Conservation (phyloP, 2,329 filamentous ascomycete genomes). For the Ilyonectria mors-panacis region DNA sequence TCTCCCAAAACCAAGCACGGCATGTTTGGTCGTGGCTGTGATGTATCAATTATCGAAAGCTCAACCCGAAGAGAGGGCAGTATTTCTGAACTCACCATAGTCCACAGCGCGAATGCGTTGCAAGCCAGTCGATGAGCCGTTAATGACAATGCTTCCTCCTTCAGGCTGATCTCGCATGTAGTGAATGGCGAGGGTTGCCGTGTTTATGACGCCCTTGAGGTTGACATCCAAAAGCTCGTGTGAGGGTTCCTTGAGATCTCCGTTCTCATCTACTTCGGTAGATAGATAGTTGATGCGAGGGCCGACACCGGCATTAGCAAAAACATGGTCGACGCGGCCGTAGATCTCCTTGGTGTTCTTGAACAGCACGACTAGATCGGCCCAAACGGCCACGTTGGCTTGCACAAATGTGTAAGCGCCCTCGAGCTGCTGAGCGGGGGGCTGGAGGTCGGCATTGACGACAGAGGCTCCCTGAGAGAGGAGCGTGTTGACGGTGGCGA, state of each 20-base stretch:
- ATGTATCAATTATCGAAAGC: constrained; percentile 7
- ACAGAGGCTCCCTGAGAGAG: constrained; percentile 68
- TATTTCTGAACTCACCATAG: constrained; percentile 57
- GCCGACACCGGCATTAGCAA: constrained; percentile 74
- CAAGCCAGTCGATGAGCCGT: constrained; percentile 65
- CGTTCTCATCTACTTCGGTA: constrained; percentile 63
- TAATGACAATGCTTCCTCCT: constrained; percentile 69
- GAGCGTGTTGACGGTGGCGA: constrained; percentile 67
- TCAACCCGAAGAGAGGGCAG: not conserved
- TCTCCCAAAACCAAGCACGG: constrained; percentile 67
- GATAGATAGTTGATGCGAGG: constrained; percentile 63
- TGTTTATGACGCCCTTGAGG: constrained; percentile 65
- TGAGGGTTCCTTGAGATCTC: constrained; percentile 63
- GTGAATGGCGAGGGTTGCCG: constrained; percentile 62
- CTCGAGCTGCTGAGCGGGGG: constrained; percentile 49
- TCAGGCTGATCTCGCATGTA: constrained; percentile 63
- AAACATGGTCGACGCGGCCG: constrained; percentile 84
- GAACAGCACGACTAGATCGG: constrained; percentile 66
- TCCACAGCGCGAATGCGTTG: constrained; percentile 66
- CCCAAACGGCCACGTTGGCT: constrained; percentile 66
- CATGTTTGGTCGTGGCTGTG: constrained; percentile 67
- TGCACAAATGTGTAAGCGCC: constrained; percentile 54
- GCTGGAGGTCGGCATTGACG: constrained; percentile 67
- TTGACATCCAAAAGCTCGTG: constrained; percentile 64
- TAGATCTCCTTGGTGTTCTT: constrained; percentile 69